These are phyloP conservation scores for Schizonepeta tenuifolia DNA, from an alignment of 257 asterid species.

Conservation along the genomic window DNA sequence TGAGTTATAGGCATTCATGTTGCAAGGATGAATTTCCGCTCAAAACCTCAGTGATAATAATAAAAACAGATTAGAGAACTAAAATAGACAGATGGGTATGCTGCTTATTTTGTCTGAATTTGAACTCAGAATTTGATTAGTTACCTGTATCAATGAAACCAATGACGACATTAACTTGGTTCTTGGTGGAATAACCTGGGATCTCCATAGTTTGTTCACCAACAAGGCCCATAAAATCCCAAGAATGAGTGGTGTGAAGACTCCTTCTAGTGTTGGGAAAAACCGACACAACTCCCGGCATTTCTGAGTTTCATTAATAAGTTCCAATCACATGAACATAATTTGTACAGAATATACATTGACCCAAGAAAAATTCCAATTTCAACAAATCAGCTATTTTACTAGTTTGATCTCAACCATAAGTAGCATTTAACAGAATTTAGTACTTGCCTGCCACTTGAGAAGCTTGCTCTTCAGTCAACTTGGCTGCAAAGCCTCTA, in stretches of 20 bases:
- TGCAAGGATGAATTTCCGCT: neutral
- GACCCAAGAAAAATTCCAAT: neutral
- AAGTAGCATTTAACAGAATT: constrained; percentile 25
- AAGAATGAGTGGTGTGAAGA: constrained; percentile 96
- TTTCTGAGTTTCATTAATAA: constrained; percentile 58
- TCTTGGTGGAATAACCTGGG: constrained; percentile 89
- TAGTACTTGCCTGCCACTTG: constrained; percentile 62
- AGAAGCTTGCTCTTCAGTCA: constrained; percentile 82
- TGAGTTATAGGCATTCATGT: neutral
- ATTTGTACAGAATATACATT: neutral
- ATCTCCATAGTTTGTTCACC: constrained; percentile 88
- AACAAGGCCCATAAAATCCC: constrained; percentile 97
- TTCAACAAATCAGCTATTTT: neutral
- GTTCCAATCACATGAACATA: constrained; percentile 24
- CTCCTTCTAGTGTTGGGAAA: constrained; percentile 79
- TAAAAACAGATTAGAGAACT: neutral
- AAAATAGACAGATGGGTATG: neutral
- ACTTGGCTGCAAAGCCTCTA: constrained; percentile 96
- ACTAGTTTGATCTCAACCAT: constrained; percentile 25
- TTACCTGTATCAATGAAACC: constrained; percentile 96
- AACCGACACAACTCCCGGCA: constrained; percentile 93
- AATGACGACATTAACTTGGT: constrained; percentile 86
- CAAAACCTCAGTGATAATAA: constrained; percentile 4
- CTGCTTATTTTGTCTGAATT: constrained; percentile 3
- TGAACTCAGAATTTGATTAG: neutral